Base-by-base conservation (phyloP, 2,329 filamentous ascomycete species). In the Coniochaeta sp. region DNA sequence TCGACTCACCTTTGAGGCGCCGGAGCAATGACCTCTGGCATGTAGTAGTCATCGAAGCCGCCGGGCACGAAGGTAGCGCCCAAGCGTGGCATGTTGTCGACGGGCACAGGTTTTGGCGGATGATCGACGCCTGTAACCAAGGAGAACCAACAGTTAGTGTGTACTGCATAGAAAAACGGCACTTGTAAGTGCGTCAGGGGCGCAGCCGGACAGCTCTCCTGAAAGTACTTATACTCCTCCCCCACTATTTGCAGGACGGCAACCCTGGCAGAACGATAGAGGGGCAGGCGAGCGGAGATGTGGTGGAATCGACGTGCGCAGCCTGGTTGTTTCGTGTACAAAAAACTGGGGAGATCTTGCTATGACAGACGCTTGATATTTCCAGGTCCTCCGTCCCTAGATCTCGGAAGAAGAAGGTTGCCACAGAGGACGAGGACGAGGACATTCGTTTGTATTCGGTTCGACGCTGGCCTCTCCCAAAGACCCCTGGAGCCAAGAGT, bases 61-160 rank as follows among this genome's bases (percentile, higher is more conserved):
- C 82, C 80, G 36, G 82, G 82, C 60, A 83, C 80, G 69, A 85
- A 85, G 55, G 82, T 85, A 63, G 82, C 82, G 68, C 80, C 79
- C 64, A 84, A 71, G 6, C 47, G 47, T 52, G 47, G 47, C 47
- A 52, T 52, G 11, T 31, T 52, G 47, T 52, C 47, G 22, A 52
- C 26, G n/a, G 47, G 9, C n/a, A 31, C 47, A 24, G 14, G 7
- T 22, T 52, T 54, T 4, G 43, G 47, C 2, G 28, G 58, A 26
- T 47, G 58, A 59, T 59, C 47, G 24, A 50, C 43, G 47, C 44
- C 58, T 59, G 58, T 40, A 59, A 59, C n/a, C 47, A 17, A 4
- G 31, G 3, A 52, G 22, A 52, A 17, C 47, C 24, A 52, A 26
- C 47, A 52, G 47, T 52, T 52, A 52, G 47, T 52, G 9, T 44